Evolutionary conservation across 169 alveolate species (phyloP).

Genomic region (Amoebophrya sp.): DNA sequence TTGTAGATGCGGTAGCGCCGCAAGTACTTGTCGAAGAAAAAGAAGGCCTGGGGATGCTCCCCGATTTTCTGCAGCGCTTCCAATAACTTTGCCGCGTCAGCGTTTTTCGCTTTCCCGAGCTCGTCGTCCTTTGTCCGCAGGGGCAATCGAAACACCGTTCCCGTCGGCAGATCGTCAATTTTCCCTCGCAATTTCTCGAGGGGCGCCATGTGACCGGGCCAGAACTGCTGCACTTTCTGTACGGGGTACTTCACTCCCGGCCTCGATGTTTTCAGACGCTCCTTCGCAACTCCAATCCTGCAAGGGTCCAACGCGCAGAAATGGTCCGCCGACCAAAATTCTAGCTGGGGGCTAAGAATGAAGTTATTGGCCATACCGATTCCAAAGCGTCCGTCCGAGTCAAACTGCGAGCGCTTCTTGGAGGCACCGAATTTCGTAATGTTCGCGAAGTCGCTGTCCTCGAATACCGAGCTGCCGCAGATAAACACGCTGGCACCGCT

Average conservation of each 20-base stretch:
- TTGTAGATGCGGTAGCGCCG: conserved; percentile 11
- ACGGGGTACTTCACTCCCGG: background rate
- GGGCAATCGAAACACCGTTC: background rate
- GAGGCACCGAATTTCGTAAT: conserved; percentile 14
- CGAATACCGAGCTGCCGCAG: background rate
- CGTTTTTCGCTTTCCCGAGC: background rate
- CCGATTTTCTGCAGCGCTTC: background rate
- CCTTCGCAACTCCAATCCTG: background rate
- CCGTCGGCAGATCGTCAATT: background rate
- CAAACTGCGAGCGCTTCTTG: background rate
- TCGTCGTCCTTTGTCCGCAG: background rate
- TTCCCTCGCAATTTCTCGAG: background rate
- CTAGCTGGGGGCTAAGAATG: background rate
- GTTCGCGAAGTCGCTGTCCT: background rate
- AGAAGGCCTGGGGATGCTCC: conserved; percentile 3
- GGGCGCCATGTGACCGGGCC: background rate
- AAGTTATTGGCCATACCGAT: conserved; percentile 7
- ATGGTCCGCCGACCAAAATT: background rate
- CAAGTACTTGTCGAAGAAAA: background rate
- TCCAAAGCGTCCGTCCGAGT: conserved; percentile 15
- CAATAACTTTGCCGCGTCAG: background rate
- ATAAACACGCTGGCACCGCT: background rate
- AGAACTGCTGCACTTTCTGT: background rate
- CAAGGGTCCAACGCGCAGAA: background rate
- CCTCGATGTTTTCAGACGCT: background rate